Evolutionary conservation across 2,329 filamentous ascomycete species (phyloP).

Genomic region (Aulographum hederae): DNA sequence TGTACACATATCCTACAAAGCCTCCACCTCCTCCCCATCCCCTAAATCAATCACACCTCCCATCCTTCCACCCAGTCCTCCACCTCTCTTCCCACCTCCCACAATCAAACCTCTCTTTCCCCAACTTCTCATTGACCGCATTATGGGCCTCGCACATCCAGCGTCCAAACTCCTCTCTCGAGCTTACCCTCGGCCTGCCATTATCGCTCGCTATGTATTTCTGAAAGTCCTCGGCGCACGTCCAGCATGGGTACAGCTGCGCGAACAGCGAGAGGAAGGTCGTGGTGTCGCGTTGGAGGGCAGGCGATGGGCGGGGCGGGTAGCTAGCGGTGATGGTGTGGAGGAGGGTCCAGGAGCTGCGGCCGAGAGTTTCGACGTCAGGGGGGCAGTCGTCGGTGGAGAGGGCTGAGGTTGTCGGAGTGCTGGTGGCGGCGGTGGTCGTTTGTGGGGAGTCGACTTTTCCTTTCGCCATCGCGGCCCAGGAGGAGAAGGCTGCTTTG

Average conservation of each 20-base stretch:
- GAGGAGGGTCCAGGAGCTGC: constrained; percentile 80
- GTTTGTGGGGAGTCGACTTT: constrained; percentile 12
- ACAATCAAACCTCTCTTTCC: constrained; percentile 85
- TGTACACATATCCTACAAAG: not conserved
- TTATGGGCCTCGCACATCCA: constrained; percentile 84
- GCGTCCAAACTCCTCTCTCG: constrained; percentile 50
- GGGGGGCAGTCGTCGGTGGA: constrained; percentile 55
- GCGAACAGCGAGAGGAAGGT: constrained; percentile 68
- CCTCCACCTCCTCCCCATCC: not conserved
- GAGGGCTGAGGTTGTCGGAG: constrained; percentile 8
- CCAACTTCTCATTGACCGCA: constrained; percentile 73
- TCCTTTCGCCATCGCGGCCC: constrained; percentile 34
- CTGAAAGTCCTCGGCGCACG: constrained; percentile 84
- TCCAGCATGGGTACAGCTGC: constrained; percentile 86
- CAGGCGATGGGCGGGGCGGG: constrained; percentile 46
- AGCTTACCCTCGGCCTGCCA: constrained; percentile 44
- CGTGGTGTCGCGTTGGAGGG: constrained; percentile 57
- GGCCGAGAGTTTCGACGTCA: constrained; percentile 73
- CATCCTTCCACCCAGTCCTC: constrained; percentile 72
- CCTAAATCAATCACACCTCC: constrained; percentile 36
- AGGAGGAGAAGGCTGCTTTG: constrained; percentile 33
- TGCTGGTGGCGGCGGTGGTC: constrained; percentile 21
- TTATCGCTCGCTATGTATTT: constrained; percentile 49
- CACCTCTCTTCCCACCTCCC: constrained; percentile 81
- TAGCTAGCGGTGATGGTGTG: constrained; percentile 84